Conservation (phyloP, 2,329 filamentous ascomycete species). For the Claviceps capensis region DNA sequence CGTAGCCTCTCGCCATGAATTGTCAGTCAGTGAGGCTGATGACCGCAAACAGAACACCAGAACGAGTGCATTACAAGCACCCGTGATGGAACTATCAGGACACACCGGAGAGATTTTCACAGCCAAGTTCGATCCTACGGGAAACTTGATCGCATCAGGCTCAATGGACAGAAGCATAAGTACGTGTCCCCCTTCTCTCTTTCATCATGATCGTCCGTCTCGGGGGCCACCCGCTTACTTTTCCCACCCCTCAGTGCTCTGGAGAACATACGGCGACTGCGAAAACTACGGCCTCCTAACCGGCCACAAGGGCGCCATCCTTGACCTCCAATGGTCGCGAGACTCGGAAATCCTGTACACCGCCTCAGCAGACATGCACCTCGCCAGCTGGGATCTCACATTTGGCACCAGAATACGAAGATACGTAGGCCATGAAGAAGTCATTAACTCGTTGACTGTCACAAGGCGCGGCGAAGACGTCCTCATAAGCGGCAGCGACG, state of each 20-base stretch:
- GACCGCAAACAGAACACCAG: slow-evolving; percentile 46
- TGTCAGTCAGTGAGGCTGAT: neutral
- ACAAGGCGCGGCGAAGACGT: slow-evolving; percentile 83
- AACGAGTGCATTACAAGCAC: slow-evolving; percentile 73
- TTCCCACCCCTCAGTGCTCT: slow-evolving; percentile 51
- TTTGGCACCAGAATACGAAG: slow-evolving; percentile 83
- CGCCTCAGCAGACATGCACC: slow-evolving; percentile 81
- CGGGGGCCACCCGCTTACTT: neutral
- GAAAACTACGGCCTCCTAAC: slow-evolving; percentile 85
- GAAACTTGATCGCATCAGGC: slow-evolving; percentile 80
- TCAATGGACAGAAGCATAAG: slow-evolving; percentile 89
- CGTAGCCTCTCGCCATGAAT: slow-evolving; percentile 10
- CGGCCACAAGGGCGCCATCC: slow-evolving; percentile 79
- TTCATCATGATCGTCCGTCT: too few relatives aligned
- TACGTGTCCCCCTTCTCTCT: slow-evolving; percentile 26
- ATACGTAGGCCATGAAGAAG: slow-evolving; percentile 85
- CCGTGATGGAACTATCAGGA: slow-evolving; percentile 86
- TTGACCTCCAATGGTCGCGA: slow-evolving; percentile 93
- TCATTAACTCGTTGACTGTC: slow-evolving; percentile 86
- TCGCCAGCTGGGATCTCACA: slow-evolving; percentile 91
- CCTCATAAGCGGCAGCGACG: slow-evolving; percentile 81
- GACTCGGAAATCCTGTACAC: slow-evolving; percentile 86
- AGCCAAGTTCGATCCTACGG: slow-evolving; percentile 78
- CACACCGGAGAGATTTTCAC: slow-evolving; percentile 79
- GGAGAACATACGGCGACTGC: slow-evolving; percentile 84